Evolutionary conservation across 768 basidiomycete species (phyloP).

Genomic region (Lenzites betulinus): DNA sequence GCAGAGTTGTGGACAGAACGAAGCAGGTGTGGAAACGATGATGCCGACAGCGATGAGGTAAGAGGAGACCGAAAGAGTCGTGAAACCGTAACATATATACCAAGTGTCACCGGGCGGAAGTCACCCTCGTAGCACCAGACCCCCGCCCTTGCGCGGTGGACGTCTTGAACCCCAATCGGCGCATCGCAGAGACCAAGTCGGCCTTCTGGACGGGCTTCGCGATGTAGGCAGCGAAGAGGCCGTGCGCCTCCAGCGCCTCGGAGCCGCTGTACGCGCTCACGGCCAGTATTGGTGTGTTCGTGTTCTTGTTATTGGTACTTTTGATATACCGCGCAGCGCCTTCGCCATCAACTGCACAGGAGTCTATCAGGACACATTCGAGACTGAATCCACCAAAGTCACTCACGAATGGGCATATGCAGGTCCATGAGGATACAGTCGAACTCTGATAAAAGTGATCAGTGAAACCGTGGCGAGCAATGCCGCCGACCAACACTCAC

Average conservation of each 20-base stretch:
- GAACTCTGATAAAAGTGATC: slow-evolving; percentile 62
- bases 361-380: neutral
- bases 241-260: slow-evolving; percentile 63
- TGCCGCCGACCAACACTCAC: slow-evolving; percentile 51
- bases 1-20: slow-evolving; percentile 23
- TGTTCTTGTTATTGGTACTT: slow-evolving; percentile 94
- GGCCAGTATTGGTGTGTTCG: slow-evolving; percentile 88
- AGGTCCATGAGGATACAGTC: slow-evolving; percentile 96
- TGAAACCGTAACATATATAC: slow-evolving; percentile 22
- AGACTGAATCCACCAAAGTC: slow-evolving; percentile 18
- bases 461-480: slow-evolving; percentile 22
- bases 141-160: slow-evolving; percentile 60
- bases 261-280: slow-evolving; percentile 84
- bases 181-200: slow-evolving; percentile 78
- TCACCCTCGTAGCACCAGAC: slow-evolving; percentile 18
- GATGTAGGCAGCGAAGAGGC: slow-evolving; percentile 78
- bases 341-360: slow-evolving; percentile 83
- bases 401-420: slow-evolving; percentile 90
- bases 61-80: slow-evolving; percentile 3
- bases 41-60: slow-evolving; percentile 21
- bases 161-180: slow-evolving; percentile 89
- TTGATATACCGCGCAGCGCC: slow-evolving; percentile 97
- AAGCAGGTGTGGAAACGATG: slow-evolving; percentile 17
- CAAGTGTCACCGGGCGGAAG: slow-evolving; percentile 21
- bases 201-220: slow-evolving; percentile 89